Conservation (phyloP, 306 rosid genomes). For the Fragaria vesca region DNA sequence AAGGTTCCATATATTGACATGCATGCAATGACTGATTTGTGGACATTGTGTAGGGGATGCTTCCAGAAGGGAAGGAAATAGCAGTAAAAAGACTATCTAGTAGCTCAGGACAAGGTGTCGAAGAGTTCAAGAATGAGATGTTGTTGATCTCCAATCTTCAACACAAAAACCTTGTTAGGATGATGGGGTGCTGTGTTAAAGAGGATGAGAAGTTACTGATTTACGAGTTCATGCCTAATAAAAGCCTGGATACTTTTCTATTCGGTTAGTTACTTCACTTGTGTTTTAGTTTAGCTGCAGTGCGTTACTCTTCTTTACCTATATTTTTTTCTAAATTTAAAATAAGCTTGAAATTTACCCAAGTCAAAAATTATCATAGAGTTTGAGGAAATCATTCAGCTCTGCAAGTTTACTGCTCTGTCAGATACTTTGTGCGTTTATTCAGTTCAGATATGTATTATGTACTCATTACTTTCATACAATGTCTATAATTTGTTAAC, state of each 20-base stretch:
- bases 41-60: constrained; percentile 15
- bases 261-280: constrained; percentile 12
- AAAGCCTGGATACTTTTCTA: constrained; percentile 20
- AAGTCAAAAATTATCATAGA: no score
- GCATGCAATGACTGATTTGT: background rate
- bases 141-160: constrained; percentile 24
- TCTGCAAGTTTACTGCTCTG: no score
- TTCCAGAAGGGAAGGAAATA: constrained; percentile 24
- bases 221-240: constrained; percentile 32
- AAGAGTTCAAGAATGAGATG: constrained; percentile 34
- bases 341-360: no score
- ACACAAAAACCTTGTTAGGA: constrained; percentile 29
- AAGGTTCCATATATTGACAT: background rate
- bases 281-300: background rate
- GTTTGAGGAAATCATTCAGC: no score
- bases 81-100: constrained; percentile 30
- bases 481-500: no score
- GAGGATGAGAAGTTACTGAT: constrained; percentile 26
- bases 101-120: constrained; percentile 24
- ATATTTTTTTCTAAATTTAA: no score
- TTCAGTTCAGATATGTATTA: no score
- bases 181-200: constrained; percentile 27
- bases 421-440: no score
- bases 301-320: background rate
- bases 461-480: no score